Percentiles rank a stretch among this genome's conserved stretches.
phyloP scores from a whole-genome alignment of 2,329 filamentous ascomycete species.

The Fusarium ramigenum region DNA sequence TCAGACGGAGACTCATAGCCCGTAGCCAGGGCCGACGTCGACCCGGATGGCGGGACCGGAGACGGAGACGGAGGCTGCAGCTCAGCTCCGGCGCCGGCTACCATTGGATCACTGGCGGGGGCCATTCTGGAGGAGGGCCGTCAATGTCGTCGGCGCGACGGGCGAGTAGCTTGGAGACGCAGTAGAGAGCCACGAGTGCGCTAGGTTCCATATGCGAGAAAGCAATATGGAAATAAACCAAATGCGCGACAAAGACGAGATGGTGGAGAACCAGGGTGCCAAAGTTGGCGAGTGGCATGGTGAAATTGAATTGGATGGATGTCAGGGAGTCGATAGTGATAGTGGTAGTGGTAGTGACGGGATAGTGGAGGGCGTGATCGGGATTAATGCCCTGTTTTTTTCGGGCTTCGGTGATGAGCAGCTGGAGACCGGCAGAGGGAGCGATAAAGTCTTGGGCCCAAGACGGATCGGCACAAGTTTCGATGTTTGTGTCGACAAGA shows the following conservation, averaged over 20 bases:
- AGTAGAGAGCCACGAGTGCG: slow-evolving; percentile 58
- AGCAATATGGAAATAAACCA: slow-evolving; percentile 63
- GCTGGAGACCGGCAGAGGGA: neutral
- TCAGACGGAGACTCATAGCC: slow-evolving; percentile 53
- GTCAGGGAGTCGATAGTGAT: neutral
- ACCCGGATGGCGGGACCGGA: neutral
- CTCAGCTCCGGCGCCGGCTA: slow-evolving; percentile 34
- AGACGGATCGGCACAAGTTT: slow-evolving; percentile 10
- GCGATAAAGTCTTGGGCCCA: neutral
- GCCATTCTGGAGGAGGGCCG: slow-evolving; percentile 50
- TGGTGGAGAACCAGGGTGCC: slow-evolving; percentile 62
- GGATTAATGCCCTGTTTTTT: slow-evolving; percentile 11
- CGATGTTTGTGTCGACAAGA: neutral
- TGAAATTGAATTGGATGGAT: neutral
- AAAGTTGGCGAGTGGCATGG: slow-evolving; percentile 62
- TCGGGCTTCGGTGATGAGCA: neutral
- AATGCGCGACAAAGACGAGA: slow-evolving; percentile 62
- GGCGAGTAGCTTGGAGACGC: slow-evolving; percentile 58
- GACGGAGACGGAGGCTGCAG: slow-evolving; percentile 13
- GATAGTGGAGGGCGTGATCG: neutral
- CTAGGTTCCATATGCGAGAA: slow-evolving; percentile 60
- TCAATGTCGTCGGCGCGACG: slow-evolving; percentile 60
- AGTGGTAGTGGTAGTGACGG: neutral
- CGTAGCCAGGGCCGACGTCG: slow-evolving; percentile 6
- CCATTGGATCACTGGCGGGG: slow-evolving; percentile 45